Conservation (phyloP, 495 filamentous ascomycete genomes). For the Tetracladium setigerum region DNA sequence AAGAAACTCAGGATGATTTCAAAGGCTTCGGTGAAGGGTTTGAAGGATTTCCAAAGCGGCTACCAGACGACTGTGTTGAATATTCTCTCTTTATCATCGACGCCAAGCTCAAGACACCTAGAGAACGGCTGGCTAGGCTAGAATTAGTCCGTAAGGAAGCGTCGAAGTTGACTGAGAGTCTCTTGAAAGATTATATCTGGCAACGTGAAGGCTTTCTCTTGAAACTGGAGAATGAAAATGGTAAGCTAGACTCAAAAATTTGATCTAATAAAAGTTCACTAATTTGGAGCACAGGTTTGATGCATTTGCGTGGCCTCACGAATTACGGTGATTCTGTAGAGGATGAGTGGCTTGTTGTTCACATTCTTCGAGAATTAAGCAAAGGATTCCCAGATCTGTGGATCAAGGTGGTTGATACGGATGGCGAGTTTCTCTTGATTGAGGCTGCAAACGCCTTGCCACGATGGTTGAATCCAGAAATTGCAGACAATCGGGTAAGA, state of each 20-base stretch:
- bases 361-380: constrained; percentile 77
- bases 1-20: constrained; percentile 29
- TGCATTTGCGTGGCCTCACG: constrained; percentile 60
- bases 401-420: constrained; percentile 75
- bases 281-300: constrained; percentile 24
- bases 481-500: constrained; percentile 70
- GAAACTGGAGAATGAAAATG: constrained; percentile 51
- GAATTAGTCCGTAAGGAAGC: constrained; percentile 64
- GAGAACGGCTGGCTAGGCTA: constrained; percentile 40
- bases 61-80: constrained; percentile 83
- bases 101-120: constrained; percentile 42
- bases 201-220: constrained; percentile 70
- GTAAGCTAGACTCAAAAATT: constrained; percentile 28
- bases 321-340: constrained; percentile 91
- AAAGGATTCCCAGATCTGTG: constrained; percentile 66
- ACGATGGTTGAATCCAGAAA: constrained; percentile 85
- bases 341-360: constrained; percentile 96
- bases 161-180: constrained; percentile 47
- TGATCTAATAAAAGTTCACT: background rate
- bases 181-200: constrained; percentile 87
- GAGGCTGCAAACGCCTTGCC: constrained; percentile 88
- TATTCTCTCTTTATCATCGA: constrained; percentile 74
- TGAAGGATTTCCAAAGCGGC: constrained; percentile 59
- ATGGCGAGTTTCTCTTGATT: constrained; percentile 91
- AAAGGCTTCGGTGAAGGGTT: constrained; percentile 42